A percentile compares a stretch with the other conserved stretches of the same genome.
Evolutionary conservation across 345 rosid genomes (phyloP).

Genomic region (Mallotus nudiflorus): DNA sequence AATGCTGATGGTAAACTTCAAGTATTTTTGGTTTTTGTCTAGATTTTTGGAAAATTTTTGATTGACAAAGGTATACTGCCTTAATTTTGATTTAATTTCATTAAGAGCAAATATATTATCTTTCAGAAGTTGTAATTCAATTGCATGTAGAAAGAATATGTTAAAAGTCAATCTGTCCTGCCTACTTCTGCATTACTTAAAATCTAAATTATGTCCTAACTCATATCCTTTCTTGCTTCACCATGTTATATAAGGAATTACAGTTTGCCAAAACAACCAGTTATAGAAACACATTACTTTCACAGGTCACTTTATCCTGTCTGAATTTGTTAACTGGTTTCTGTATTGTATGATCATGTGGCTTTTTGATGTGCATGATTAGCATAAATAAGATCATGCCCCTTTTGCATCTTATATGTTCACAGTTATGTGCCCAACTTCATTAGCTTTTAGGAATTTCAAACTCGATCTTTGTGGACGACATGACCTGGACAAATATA

Average conservation of each 20-base stretch:
- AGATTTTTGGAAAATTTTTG: no score
- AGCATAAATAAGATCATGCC: background rate
- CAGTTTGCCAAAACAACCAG: background rate
- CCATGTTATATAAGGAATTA: background rate
- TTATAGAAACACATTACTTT: background rate
- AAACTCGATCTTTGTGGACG: background rate
- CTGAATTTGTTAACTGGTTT: background rate
- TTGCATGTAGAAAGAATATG: background rate
- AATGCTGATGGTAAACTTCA: no score
- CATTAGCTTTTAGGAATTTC: conserved; percentile 11
- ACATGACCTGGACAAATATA: conserved; percentile 1
- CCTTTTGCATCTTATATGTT: background rate
- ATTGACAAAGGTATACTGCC: background rate
- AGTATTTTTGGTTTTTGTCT: no score
- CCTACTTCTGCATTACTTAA: background rate
- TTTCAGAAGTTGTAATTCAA: background rate
- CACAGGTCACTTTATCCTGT: background rate
- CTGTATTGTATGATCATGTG: background rate
- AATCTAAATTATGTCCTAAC: background rate
- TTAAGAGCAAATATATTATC: background rate
- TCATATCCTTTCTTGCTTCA: background rate
- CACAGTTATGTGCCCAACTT: conserved; percentile 29
- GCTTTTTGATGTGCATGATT: background rate
- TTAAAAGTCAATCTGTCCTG: background rate
- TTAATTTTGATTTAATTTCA: background rate